Conservation (phyloP, 208 protist genomes). For the Trypanosoma conorhini region DNA sequence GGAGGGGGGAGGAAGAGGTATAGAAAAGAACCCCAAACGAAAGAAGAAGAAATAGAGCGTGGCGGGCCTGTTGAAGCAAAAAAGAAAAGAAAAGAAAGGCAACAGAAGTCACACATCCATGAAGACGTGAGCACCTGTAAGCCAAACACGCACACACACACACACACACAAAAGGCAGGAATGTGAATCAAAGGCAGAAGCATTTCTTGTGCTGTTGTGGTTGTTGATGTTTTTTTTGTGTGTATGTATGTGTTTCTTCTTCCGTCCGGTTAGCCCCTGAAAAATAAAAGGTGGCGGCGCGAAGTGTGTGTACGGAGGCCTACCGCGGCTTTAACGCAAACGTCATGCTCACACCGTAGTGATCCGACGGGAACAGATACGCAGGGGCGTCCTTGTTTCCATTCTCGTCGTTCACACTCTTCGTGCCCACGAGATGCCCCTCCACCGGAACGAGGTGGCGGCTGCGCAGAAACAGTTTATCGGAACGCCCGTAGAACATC, state of each 20-base stretch:
- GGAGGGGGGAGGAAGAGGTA: neutral
- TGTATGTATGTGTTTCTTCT: no score
- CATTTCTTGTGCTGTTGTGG: neutral
- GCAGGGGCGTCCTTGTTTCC: constrained; percentile 65
- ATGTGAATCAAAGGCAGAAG: neutral
- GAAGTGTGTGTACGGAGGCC: neutral
- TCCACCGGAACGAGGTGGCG: constrained; percentile 52
- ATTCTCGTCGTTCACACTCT: constrained; percentile 86
- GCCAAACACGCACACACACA: neutral
- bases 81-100: constrained; percentile 12
- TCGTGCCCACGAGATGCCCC: constrained; percentile 80
- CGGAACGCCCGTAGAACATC: constrained; percentile 89
- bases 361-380: constrained; percentile 90
- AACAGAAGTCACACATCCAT: neutral
- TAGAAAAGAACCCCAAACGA: neutral
- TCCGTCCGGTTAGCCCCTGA: no score
- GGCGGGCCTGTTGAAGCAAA: neutral
- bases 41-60: neutral
- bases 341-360: constrained; percentile 86
- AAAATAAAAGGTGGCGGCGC: neutral
- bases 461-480: constrained; percentile 85
- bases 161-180: neutral
- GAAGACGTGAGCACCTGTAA: neutral
- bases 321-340: constrained; percentile 36
- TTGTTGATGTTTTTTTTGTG: no score